These are phyloP conservation scores for Lantana camara DNA, from an alignment of 257 asterid genomes.

Conservation along the genomic window DNA sequence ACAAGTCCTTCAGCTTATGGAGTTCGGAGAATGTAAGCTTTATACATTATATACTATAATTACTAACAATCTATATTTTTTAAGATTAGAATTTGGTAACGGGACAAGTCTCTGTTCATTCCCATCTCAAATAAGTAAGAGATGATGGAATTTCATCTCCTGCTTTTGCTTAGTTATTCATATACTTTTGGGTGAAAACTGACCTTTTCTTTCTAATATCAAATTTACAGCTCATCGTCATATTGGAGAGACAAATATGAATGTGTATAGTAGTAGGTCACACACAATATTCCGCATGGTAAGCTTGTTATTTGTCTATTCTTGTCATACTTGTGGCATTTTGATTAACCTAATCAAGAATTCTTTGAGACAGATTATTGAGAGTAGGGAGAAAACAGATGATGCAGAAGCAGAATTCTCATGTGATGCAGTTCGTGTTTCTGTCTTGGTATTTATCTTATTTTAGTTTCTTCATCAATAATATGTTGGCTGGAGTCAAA, in stretches of 20 bases:
- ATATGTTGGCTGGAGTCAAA: not conserved
- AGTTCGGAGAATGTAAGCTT: conserved; percentile 84
- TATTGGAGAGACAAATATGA: conserved; percentile 98
- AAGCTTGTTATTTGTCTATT: conserved; percentile 28
- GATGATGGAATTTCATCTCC: conserved; percentile 7
- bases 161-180: not conserved
- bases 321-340: conserved; percentile 8
- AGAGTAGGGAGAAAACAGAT: conserved; percentile 86
- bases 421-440: conserved; percentile 99
- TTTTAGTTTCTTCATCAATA: conserved; percentile 20
- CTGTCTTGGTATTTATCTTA: conserved; percentile 75
- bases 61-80: not conserved
- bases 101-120: conserved; percentile 7
- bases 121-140: not conserved
- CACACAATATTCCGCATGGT: conserved; percentile 99
- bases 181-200: conserved; percentile 13
- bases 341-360: conserved; percentile 26
- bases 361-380: conserved; percentile 61
- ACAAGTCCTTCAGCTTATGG: conserved; percentile 87
- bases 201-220: conserved; percentile 16
- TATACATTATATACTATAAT: conserved; percentile 9
- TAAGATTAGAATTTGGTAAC: not conserved
- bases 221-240: conserved; percentile 84
- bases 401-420: conserved; percentile 56
- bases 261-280: conserved; percentile 89